Evolutionary conservation across 768 basidiomycete genomes (phyloP), one percentile per base, ranked within the genome.

Genomic region (Hygrocybe coccinea): DNA sequence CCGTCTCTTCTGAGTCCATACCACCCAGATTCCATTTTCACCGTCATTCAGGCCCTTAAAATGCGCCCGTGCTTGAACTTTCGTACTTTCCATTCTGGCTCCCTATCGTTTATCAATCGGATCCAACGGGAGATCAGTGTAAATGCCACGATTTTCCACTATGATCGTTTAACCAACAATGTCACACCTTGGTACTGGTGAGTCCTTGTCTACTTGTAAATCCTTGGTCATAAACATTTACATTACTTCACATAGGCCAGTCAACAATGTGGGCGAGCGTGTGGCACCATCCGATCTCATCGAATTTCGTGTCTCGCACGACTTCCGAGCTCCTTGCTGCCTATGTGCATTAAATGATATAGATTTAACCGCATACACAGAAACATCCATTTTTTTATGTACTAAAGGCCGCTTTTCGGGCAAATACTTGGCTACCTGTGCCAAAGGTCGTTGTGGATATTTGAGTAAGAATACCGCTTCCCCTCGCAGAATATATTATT

Each of bases 261-360:
- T 51, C 3, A 37, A 38, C 35, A 19, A 36, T 3, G 35, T 17
- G 3, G 35, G 50, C 35, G 50, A 51, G 21, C 29, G 35, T 3
- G 36, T 51, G 6, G n/a, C 50, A 4, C 50, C 50, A 4, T 51
- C 50, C 17, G 6, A 35, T 11, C 36, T 51, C 10, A 8, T 35
- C 11, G 50, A 51, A 37, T 35, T 37, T 21, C 50, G 50, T 5
- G 11, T 3, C 36, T n/a, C 34, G 36, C 36, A 51, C 50, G 35
- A 51, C n/a, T 51, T 51, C 22, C 34, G 21, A 9, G 50, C 35
- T 22, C 50, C 50, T 35, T 51, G 17, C 22, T 51, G 50, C 50
- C 22, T 51, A n/a, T 51, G 50, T 21, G 50, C 50, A 9, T 36
- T 21, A 10, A 34, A 37, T 10, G 19, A 21, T 6, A 14, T 17